Percentiles rank a stretch among this genome's conserved stretches.
Conservation (phyloP, 768 basidiomycete species). For the Hericium rajendrae region DNA sequence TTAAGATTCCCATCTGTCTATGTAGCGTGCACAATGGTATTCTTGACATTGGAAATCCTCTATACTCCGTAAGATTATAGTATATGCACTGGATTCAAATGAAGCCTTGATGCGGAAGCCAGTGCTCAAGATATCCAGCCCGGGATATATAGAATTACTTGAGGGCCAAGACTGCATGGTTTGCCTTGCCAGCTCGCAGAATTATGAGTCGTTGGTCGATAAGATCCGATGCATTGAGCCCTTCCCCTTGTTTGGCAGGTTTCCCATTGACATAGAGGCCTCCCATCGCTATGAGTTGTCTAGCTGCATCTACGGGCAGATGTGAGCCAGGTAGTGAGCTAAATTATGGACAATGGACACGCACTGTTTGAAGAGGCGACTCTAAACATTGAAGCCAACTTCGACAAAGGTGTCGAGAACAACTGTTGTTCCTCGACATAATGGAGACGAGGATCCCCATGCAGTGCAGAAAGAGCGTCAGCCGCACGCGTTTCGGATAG, state of each 20-base stretch:
- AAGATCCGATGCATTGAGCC: conserved; percentile 4
- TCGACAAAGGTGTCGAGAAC: conserved; percentile 42
- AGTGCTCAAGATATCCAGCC: no score
- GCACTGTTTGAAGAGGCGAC: conserved; percentile 44
- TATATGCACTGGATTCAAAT: no score
- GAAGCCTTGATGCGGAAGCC: no score
- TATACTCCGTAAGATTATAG: no score
- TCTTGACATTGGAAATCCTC: no score
- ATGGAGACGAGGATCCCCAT: conserved; percentile 52
- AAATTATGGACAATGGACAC: neutral
- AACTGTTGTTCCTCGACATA: conserved; percentile 44
- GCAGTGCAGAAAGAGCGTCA: conserved; percentile 52
- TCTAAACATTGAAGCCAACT: conserved; percentile 49
- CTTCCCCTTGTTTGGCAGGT: conserved; percentile 1
- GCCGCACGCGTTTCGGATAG: conserved; percentile 35
- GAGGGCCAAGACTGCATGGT: conserved; percentile 9
- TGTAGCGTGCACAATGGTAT: no score
- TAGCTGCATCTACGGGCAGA: conserved; percentile 8
- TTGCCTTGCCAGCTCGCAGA: conserved; percentile 13
- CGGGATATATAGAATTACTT: neutral
- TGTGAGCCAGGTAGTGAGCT: neutral
- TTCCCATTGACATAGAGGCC: conserved; percentile 13
- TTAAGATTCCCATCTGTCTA: no score
- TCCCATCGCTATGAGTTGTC: conserved; percentile 8
- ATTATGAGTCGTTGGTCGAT: conserved; percentile 11